Conservation (phyloP, 1,284 basidiomycete species). For the Ustanciosporium gigantosporum region DNA sequence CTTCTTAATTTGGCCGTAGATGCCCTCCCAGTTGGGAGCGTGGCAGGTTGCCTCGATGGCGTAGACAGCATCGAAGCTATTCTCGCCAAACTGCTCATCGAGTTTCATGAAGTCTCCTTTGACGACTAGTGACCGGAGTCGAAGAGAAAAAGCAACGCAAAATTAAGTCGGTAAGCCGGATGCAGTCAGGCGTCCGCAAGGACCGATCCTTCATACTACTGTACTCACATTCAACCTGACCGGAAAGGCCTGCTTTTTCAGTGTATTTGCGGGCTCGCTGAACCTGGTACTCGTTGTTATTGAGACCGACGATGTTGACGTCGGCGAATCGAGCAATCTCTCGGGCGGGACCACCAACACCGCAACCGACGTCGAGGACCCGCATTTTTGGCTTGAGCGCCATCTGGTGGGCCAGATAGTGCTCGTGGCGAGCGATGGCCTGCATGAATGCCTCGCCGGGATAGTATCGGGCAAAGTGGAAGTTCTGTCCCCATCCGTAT, state of each 20-base stretch:
- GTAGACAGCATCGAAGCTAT: conserved; percentile 95
- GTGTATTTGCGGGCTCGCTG: conserved; percentile 84
- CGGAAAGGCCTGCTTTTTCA: conserved; percentile 73
- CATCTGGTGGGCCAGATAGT: conserved; percentile 79
- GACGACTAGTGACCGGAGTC: no score
- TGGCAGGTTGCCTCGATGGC: conserved; percentile 98
- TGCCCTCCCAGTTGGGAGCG: conserved; percentile 91
- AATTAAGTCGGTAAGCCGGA: no score
- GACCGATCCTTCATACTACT: no score
- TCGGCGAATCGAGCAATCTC: conserved; percentile 92
- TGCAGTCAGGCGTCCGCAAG: no score
- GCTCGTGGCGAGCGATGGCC: conserved; percentile 90
- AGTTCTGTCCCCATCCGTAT: conserved; percentile 89
- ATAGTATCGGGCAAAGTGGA: conserved; percentile 99
- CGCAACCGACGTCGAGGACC: conserved; percentile 96
- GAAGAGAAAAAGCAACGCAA: no score
- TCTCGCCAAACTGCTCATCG: conserved; percentile 85
- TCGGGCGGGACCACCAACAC: conserved; percentile 93
- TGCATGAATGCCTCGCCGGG: conserved; percentile 86
- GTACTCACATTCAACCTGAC: conserved; percentile 72
- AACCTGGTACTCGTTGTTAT: conserved; percentile 97
- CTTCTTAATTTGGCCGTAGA: conserved; percentile 90
- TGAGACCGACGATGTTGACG: conserved; percentile 82
- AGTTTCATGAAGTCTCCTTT: conserved; percentile 90
- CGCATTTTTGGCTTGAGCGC: conserved; percentile 78